Conservation (phyloP, 2,329 filamentous ascomycete species). For the Penicillium expansum region DNA sequence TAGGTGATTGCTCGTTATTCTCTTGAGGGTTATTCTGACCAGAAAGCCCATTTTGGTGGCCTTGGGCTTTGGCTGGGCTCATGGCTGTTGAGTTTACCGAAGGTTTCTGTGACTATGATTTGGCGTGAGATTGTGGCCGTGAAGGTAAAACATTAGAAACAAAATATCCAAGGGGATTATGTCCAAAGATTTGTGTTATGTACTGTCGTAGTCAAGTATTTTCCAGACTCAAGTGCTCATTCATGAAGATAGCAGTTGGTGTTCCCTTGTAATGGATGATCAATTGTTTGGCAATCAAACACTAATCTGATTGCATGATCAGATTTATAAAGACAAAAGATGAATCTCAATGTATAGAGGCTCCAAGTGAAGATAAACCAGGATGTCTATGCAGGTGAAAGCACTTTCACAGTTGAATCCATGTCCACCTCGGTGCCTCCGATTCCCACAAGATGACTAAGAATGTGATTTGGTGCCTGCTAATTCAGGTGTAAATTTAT, state of each 20-base stretch:
- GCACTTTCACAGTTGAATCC: slow-evolving; percentile 1
- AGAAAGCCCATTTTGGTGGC: background rate
- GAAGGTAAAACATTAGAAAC: background rate
- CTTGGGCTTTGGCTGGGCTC: background rate
- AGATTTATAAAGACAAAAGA: too few relatives aligned
- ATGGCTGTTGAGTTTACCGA: background rate
- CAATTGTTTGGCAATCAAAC: background rate
- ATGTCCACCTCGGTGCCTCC: background rate
- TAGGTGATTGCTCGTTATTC: background rate
- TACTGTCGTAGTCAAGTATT: background rate
- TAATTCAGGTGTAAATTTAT: background rate
- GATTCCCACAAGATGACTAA: slow-evolving; percentile 4
- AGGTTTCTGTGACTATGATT: background rate
- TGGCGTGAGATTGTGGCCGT: background rate
- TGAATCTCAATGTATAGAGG: background rate
- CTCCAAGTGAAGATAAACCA: background rate
- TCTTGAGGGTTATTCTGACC: background rate
- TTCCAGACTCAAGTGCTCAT: background rate
- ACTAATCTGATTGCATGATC: background rate
- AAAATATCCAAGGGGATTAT: background rate
- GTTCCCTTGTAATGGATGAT: background rate
- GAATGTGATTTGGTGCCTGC: background rate
- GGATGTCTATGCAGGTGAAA: background rate
- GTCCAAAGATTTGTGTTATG: background rate
- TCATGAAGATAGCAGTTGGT: background rate